phyloP scores from a whole-genome alignment of 257 asterid species.

The Jacaranda copaia region DNA sequence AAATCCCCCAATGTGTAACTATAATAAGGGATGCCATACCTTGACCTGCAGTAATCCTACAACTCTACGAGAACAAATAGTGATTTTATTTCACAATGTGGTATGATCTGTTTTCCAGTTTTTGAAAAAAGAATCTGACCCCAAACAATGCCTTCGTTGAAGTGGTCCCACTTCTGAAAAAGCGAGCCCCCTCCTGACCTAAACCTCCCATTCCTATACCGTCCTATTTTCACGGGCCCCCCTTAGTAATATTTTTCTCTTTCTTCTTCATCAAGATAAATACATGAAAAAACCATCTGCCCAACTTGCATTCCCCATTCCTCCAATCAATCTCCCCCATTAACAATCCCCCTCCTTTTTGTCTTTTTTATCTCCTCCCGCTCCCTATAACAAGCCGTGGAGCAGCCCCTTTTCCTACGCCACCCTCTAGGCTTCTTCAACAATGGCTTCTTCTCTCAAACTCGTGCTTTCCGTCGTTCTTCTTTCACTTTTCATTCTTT shows the following conservation, averaged over 20 bases:
- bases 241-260: not conserved
- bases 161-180: conserved; percentile 22
- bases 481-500: conserved; percentile 41
- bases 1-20: too few relatives aligned
- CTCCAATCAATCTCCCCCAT: conserved; percentile 30
- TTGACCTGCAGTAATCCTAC: too few relatives aligned
- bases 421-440: conserved; percentile 22
- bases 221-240: conserved; percentile 6
- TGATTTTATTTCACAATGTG: not conserved
- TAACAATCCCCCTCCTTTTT: conserved; percentile 8
- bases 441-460: conserved; percentile 57
- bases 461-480: conserved; percentile 36
- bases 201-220: conserved; percentile 16
- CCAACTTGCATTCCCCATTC: conserved; percentile 16
- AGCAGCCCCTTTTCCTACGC: not conserved
- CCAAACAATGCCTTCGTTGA: not conserved
- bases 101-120: not conserved
- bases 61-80: too few relatives aligned
- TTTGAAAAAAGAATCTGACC: not conserved
- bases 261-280: not conserved
- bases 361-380: not conserved
- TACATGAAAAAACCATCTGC: not conserved
- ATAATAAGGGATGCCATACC: too few relatives aligned
- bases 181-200: not conserved
- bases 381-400: conserved; percentile 4